These are phyloP conservation scores for Melaleuca alternifolia DNA, from an alignment of 345 rosid species.

Conservation along the genomic window DNA sequence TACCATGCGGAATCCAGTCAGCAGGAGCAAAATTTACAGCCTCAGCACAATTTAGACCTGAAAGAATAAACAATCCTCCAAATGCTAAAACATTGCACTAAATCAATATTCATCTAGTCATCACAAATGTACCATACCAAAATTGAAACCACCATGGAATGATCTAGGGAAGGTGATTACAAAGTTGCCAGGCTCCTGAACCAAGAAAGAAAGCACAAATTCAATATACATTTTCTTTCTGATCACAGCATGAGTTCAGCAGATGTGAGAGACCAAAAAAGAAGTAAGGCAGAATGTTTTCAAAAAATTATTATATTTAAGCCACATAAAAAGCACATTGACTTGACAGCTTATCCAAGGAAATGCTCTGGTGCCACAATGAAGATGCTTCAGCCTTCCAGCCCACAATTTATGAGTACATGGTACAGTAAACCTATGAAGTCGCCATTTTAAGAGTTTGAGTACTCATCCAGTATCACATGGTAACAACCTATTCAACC, in stretches of 20 bases:
- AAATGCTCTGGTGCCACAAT: neutral
- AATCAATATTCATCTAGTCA: neutral
- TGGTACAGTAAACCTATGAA: neutral
- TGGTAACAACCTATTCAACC: neutral
- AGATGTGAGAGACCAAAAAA: neutral
- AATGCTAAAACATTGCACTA: neutral
- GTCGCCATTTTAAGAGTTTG: neutral
- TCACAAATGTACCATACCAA: slow-evolving; percentile 43
- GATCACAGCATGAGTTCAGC: neutral
- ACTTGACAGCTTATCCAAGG: neutral
- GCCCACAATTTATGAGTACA: neutral
- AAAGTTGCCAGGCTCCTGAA: slow-evolving; percentile 92
- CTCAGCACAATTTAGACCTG: slow-evolving; percentile 97
- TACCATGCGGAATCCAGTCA: slow-evolving; percentile 98
- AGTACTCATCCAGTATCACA: neutral
- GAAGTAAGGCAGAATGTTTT: neutral
- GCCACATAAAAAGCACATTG: neutral
- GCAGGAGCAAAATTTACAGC: slow-evolving; percentile 99
- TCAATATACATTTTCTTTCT: neutral
- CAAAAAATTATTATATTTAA: neutral
- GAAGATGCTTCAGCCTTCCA: neutral
- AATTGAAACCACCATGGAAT: slow-evolving; percentile 91
- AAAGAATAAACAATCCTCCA: slow-evolving; percentile 3
- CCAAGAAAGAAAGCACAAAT: slow-evolving; percentile 10
- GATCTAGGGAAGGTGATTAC: slow-evolving; percentile 96